phyloP scores from a whole-genome alignment of 192 early-diverging fungal species.

The Linnemannia hyalina region DNA sequence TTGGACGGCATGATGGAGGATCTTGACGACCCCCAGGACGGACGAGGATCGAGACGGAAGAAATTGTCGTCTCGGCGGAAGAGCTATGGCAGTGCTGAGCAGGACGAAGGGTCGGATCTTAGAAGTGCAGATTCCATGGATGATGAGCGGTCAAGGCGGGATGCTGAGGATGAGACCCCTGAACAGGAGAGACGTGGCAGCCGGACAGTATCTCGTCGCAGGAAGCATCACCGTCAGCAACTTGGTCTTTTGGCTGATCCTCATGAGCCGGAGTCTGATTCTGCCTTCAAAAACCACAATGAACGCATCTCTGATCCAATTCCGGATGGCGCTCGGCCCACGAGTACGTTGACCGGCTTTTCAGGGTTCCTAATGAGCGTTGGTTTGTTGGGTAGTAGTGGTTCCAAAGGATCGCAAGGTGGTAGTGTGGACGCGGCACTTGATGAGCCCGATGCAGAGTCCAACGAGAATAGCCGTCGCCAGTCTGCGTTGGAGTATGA shows the following conservation, averaged over 20 bases:
- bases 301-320: neutral
- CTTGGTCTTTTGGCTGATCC: conserved; percentile 1
- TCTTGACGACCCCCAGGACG: neutral
- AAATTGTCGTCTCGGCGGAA: neutral
- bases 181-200: neutral
- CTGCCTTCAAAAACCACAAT: neutral
- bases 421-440: neutral
- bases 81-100: neutral
- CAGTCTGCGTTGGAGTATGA: conserved; percentile 9
- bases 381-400: conserved; percentile 11
- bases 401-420: neutral
- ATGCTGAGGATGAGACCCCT: neutral
- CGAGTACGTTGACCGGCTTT: conserved; percentile 25
- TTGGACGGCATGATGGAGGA: conserved; percentile 48
- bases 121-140: neutral
- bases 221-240: conserved; percentile 29
- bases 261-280: neutral
- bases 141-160: neutral
- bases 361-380: conserved; percentile 43
- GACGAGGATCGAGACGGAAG: neutral
- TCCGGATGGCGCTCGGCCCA: neutral
- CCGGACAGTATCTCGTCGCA: conserved; percentile 14
- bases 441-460: neutral
- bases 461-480: neutral
- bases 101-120: conserved; percentile 4